Percentiles rank a stretch among this genome's conserved stretches.
These are phyloP conservation scores for Vigna reflexopilosa DNA, from an alignment of 306 rosid genomes.

Conservation along the genomic window DNA sequence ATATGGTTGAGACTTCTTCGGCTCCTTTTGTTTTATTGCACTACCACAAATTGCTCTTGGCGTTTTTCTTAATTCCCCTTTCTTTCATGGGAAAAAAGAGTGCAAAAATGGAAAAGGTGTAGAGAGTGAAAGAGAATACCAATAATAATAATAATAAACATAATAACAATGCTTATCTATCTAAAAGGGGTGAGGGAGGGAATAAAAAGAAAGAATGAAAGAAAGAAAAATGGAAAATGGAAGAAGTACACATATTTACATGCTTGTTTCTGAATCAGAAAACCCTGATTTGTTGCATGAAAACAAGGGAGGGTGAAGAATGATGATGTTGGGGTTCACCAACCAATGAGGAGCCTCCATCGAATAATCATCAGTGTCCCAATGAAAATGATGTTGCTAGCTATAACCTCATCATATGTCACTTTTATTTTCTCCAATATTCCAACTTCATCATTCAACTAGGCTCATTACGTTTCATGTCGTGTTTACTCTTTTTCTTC, in stretches of 20 bases:
- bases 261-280: conserved; percentile 53
- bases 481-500: conserved; percentile 18
- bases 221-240: background rate
- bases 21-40: conserved; percentile 28
- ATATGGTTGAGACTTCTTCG: conserved; percentile 33
- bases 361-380: conserved; percentile 44
- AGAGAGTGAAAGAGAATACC: conserved; percentile 33
- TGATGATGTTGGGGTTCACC: conserved; percentile 51
- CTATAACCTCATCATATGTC: conserved; percentile 52
- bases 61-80: background rate
- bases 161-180: background rate
- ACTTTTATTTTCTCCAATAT: conserved; percentile 26
- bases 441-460: conserved; percentile 4
- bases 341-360: conserved; percentile 60
- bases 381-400: conserved; percentile 39
- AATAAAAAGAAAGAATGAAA: background rate
- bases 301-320: conserved; percentile 46
- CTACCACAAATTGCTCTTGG: background rate
- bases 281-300: conserved; percentile 73
- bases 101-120: conserved; percentile 36
- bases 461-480: background rate
- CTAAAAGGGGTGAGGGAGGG: background rate
- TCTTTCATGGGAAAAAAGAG: conserved; percentile 35
- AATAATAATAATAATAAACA: too few relatives aligned
- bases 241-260: background rate